These are phyloP conservation scores for Candida maesae DNA, from an alignment of 805 yeast species.

Conservation along the genomic window DNA sequence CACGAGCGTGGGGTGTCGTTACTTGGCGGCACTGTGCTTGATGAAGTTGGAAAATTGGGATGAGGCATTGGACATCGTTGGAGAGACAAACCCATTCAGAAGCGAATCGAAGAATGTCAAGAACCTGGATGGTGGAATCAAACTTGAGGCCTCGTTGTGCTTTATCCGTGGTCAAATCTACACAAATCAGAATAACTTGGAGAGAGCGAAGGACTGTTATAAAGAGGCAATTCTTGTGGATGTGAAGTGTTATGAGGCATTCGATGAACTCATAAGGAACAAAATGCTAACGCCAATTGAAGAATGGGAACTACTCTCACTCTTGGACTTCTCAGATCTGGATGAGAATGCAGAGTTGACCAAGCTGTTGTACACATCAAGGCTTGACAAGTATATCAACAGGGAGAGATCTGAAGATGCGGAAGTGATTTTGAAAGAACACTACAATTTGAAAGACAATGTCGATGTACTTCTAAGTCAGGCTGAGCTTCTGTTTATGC, in stretches of 20 bases:
- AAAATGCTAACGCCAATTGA: slow-evolving; percentile 78
- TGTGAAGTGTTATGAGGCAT: slow-evolving; percentile 91
- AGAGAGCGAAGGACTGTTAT: slow-evolving; percentile 79
- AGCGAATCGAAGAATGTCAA: slow-evolving; percentile 34
- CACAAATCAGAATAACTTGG: slow-evolving; percentile 78
- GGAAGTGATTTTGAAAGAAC: slow-evolving; percentile 60
- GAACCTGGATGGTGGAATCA: slow-evolving; percentile 77
- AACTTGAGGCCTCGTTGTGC: slow-evolving; percentile 83
- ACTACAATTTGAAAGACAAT: slow-evolving; percentile 66
- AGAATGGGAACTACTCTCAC: slow-evolving; percentile 74
- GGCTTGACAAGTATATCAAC: slow-evolving; percentile 70
- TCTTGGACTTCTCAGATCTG: slow-evolving; percentile 64
- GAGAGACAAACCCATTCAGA: slow-evolving; percentile 74
- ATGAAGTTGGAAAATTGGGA: slow-evolving; percentile 75
- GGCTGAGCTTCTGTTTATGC: slow-evolving; percentile 68
- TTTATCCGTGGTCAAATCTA: slow-evolving; percentile 80
- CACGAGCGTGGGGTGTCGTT: slow-evolving; percentile 69
- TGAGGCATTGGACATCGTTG: slow-evolving; percentile 82
- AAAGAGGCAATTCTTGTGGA: slow-evolving; percentile 85
- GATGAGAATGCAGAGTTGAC: slow-evolving; percentile 81
- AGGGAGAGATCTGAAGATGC: slow-evolving; percentile 59
- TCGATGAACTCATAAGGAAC: slow-evolving; percentile 68
- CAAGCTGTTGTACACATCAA: slow-evolving; percentile 69
- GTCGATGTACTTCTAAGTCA: slow-evolving; percentile 63
- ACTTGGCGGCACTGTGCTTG: slow-evolving; percentile 72